These are phyloP conservation scores for Neonectria faginata DNA, from an alignment of 2,329 filamentous ascomycete species.

Conservation along the genomic window DNA sequence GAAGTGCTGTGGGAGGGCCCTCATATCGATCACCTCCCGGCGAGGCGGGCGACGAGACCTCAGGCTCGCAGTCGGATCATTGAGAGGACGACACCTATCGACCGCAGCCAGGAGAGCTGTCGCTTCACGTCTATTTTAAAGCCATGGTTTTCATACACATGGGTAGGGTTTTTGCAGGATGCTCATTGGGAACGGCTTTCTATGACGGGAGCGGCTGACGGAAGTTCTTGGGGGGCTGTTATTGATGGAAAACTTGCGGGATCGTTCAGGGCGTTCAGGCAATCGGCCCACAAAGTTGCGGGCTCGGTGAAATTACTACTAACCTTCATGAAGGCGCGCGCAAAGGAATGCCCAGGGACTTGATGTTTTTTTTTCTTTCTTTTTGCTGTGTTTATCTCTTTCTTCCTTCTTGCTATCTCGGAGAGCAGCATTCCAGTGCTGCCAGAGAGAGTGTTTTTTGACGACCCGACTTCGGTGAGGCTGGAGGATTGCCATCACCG, in stretches of 20 bases:
- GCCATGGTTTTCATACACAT: slow-evolving; percentile 20
- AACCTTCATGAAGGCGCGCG: slow-evolving; percentile 43
- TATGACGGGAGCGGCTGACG: slow-evolving; percentile 30
- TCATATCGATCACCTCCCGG: slow-evolving; percentile 21
- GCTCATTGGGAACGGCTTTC: slow-evolving; percentile 32
- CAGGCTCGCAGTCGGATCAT: slow-evolving; percentile 16
- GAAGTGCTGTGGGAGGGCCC: slow-evolving; percentile 11
- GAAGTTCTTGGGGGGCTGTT: slow-evolving; percentile 39
- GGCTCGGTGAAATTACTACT: slow-evolving; percentile 42
- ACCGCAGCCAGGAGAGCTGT: slow-evolving; percentile 10
- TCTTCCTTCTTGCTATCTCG: slow-evolving; percentile 25
- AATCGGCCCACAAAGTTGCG: slow-evolving; percentile 45
- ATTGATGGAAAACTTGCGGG: slow-evolving; percentile 44
- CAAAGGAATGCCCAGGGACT: slow-evolving; percentile 35
- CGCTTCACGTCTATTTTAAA: slow-evolving; percentile 30
- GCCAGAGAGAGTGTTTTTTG: slow-evolving; percentile 21
- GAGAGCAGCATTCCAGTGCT: slow-evolving; percentile 30
- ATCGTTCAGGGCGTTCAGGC: slow-evolving; percentile 46
- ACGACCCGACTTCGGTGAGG: slow-evolving; percentile 7
- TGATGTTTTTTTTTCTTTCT: slow-evolving; percentile 17
- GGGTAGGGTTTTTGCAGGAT: slow-evolving; percentile 33
- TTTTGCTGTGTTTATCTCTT: slow-evolving; percentile 22
- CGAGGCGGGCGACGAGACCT: slow-evolving; percentile 14
- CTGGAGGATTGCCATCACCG: neutral
- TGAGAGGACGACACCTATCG: slow-evolving; percentile 25